Percentiles rank a stretch among this genome's conserved stretches.
phyloP scores from a whole-genome alignment of 805 yeast species.

The Candida hungchunana region DNA sequence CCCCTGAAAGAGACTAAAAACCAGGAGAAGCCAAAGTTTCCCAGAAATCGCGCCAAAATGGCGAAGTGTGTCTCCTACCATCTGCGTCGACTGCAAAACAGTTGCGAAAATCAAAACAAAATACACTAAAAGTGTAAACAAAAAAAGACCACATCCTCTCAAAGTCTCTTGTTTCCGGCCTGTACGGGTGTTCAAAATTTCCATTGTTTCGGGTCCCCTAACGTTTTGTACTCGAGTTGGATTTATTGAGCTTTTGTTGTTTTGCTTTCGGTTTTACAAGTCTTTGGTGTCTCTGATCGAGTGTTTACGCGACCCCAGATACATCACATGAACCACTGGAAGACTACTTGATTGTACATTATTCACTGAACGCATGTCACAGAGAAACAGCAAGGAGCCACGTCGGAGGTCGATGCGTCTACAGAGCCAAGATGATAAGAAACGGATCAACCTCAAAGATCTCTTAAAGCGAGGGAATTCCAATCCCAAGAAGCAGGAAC shows the following conservation, averaged over 20 bases:
- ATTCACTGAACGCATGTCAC: background rate
- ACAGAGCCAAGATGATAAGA: slow-evolving; percentile 14
- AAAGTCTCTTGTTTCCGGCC: background rate
- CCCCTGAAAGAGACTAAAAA: too few species aligned
- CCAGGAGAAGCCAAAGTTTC: too few species aligned
- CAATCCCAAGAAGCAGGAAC: slow-evolving; percentile 9
- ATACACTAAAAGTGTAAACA: slow-evolving; percentile 6
- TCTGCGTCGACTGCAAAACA: too few species aligned
- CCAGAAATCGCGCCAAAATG: too few species aligned
- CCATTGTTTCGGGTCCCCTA: too few species aligned
- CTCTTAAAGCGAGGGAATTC: slow-evolving; percentile 20
- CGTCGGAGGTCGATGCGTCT: slow-evolving; percentile 17
- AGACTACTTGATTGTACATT: background rate
- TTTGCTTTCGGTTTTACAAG: too few species aligned
- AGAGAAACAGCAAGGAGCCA: slow-evolving; percentile 2
- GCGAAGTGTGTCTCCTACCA: too few species aligned
- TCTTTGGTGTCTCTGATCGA: too few species aligned
- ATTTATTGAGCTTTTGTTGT: too few species aligned
- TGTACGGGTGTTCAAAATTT: too few species aligned
- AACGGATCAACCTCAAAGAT: slow-evolving; percentile 23
- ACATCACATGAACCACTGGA: background rate
- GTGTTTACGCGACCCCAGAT: too few species aligned
- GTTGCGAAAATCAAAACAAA: slow-evolving; percentile 3
- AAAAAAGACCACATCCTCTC: slow-evolving; percentile 1
- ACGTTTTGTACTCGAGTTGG: too few species aligned